phyloP scores from a whole-genome alignment of 306 rosid genomes.

The Fagus crenata region DNA sequence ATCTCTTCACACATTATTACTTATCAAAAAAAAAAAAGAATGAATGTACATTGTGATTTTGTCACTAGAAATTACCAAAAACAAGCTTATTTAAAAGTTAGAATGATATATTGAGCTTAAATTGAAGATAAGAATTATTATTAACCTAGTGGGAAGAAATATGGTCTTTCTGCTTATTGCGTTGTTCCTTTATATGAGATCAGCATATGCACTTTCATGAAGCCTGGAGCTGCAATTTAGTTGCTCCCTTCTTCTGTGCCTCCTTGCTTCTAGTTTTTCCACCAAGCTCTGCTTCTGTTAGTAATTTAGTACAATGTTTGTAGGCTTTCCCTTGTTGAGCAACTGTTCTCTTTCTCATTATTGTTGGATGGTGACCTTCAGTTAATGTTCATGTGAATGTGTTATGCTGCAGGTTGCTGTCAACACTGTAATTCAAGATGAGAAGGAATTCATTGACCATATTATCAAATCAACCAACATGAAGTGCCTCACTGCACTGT shows the following conservation, averaged over 20 bases:
- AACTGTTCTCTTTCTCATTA: background rate
- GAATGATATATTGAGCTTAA: background rate
- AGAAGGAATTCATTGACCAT: conserved; percentile 76
- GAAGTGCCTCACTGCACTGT: conserved; percentile 92
- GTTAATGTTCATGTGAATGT: background rate
- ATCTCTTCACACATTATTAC: background rate
- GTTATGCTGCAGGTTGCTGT: conserved; percentile 69
- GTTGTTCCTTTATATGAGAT: background rate
- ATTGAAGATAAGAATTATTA: background rate
- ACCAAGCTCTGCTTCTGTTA: background rate
- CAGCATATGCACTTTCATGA: background rate
- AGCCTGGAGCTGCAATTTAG: background rate
- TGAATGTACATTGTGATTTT: background rate
- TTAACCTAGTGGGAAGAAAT: background rate
- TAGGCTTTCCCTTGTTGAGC: background rate
- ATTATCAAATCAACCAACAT: conserved; percentile 81
- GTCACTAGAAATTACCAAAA: background rate
- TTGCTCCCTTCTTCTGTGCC: background rate
- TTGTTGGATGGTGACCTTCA: conserved; percentile 20
- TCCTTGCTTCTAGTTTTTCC: background rate
- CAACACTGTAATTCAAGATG: conserved; percentile 72
- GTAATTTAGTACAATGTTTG: background rate
- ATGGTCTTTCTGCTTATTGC: background rate
- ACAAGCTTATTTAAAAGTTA: background rate
- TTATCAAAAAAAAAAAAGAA: no score